Percentiles rank a stretch among this genome's conserved stretches.
Conservation (phyloP, 768 basidiomycete genomes). For the Suillus cothurnatus region DNA sequence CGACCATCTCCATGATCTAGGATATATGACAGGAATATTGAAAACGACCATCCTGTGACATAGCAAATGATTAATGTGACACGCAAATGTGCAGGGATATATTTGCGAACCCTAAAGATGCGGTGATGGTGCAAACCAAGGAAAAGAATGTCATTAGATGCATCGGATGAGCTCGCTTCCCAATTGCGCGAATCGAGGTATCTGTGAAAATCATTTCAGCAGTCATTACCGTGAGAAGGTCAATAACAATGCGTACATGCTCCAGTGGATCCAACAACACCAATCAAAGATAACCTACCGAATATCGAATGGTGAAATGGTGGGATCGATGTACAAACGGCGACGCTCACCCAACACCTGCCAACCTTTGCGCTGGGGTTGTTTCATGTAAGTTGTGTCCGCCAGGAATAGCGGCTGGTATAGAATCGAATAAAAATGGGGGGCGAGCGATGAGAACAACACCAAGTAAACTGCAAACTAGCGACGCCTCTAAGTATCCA, state of each 20-base stretch:
- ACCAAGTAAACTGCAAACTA: conserved; percentile 69
- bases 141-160: conserved; percentile 75
- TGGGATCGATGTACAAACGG: not conserved
- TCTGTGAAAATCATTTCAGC: conserved; percentile 33
- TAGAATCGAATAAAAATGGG: conserved; percentile 62
- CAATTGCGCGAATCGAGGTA: conserved; percentile 64
- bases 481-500: not conserved
- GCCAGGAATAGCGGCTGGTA: not conserved
- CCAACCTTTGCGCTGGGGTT: conserved; percentile 45
- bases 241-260: conserved; percentile 55
- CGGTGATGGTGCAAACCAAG: conserved; percentile 45
- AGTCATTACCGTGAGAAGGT: too few relatives aligned
- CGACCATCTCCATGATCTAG: conserved; percentile 21
- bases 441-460: conserved; percentile 85
- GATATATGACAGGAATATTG: conserved; percentile 16
- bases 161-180: conserved; percentile 72
- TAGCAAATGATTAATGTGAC: not conserved
- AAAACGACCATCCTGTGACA: conserved; percentile 17
- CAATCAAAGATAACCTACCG: conserved; percentile 57
- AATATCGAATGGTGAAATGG: not conserved
- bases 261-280: conserved; percentile 65
- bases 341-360: conserved; percentile 54
- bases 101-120: conserved; percentile 14
- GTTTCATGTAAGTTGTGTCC: conserved; percentile 12
- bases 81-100: not conserved